Percentiles rank a stretch among this genome's conserved stretches.
These are phyloP conservation scores for Dillenia suffruticosa DNA, from an alignment of 164 flowering plant genomes.

Conservation along the genomic window DNA sequence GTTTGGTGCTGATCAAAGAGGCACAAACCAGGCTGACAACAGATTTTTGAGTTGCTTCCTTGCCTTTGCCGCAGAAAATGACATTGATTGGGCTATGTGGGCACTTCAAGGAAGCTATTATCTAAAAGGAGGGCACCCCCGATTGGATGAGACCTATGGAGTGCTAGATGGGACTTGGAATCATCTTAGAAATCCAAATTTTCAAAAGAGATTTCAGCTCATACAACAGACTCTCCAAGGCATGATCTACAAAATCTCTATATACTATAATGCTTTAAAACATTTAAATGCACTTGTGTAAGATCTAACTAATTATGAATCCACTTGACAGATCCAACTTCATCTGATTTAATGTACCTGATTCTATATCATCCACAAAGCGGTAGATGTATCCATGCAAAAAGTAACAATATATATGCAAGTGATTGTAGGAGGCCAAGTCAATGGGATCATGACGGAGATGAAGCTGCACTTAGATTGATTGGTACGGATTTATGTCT, in stretches of 20 bases:
- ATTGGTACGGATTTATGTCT: conserved; percentile 28
- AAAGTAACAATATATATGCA: conserved; percentile 7
- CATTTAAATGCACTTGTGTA: too few species aligned
- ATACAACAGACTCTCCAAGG: conserved; percentile 32
- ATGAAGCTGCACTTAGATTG: conserved; percentile 21
- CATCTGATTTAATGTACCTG: conserved; percentile 8
- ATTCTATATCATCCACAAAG: conserved; percentile 41
- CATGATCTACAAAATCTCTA: background rate
- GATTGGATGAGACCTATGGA: conserved; percentile 36
- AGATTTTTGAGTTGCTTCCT: conserved; percentile 40
- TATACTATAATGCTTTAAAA: background rate
- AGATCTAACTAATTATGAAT: background rate
- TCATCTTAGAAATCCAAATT: conserved; percentile 22
- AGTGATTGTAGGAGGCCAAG: conserved; percentile 21
- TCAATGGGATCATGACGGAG: conserved; percentile 25
- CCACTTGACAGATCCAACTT: conserved; percentile 20
- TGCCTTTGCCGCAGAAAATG: conserved; percentile 23
- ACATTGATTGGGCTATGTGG: conserved; percentile 60
- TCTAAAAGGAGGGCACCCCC: conserved; percentile 18
- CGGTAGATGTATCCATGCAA: conserved; percentile 23
- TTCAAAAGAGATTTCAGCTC: conserved; percentile 21
- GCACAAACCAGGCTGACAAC: conserved; percentile 27
- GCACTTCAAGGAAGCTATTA: conserved; percentile 50
- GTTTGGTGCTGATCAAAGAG: conserved; percentile 45
- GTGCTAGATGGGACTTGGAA: conserved; percentile 35